Conservation (phyloP, 192 early-diverging fungal genomes). For the Podila epicladia region DNA sequence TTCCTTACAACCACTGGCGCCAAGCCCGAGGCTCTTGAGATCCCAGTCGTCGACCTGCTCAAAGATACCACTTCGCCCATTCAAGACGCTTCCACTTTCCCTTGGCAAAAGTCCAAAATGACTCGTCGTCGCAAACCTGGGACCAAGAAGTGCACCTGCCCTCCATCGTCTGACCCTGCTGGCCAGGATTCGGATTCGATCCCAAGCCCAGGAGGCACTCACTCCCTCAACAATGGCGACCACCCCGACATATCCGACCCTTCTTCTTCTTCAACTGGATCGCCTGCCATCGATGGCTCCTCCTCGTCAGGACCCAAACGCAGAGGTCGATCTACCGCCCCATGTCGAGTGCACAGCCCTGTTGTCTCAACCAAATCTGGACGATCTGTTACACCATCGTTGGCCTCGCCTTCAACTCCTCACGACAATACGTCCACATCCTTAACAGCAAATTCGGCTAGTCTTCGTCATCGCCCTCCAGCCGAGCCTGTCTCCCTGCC, state of each 20-base stretch:
- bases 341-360: conserved; percentile 40
- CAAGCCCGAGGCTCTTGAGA: conserved; percentile 42
- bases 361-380: conserved; percentile 9
- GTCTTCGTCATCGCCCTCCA: conserved; percentile 43
- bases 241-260: not conserved
- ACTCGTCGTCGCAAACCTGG: conserved; percentile 30
- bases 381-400: conserved; percentile 27
- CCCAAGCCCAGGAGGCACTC: not conserved
- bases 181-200: conserved; percentile 27
- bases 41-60: conserved; percentile 23
- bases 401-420: not conserved
- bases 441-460: conserved; percentile 3
- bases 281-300: not conserved
- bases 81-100: conserved; percentile 39
- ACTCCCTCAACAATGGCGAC: not conserved
- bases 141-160: conserved; percentile 35
- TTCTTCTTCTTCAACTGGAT: not conserved
- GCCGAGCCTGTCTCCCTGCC: conserved; percentile 27
- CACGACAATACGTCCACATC: not conserved
- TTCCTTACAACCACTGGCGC: conserved; percentile 44
- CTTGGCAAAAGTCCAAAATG: conserved; percentile 47
- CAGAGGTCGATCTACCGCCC: conserved; percentile 31
- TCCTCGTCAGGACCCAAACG: not conserved
- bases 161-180: conserved; percentile 31
- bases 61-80: conserved; percentile 31